phyloP scores from a whole-genome alignment of 1,284 basidiomycete genomes.

The Albatrellus sp. region DNA sequence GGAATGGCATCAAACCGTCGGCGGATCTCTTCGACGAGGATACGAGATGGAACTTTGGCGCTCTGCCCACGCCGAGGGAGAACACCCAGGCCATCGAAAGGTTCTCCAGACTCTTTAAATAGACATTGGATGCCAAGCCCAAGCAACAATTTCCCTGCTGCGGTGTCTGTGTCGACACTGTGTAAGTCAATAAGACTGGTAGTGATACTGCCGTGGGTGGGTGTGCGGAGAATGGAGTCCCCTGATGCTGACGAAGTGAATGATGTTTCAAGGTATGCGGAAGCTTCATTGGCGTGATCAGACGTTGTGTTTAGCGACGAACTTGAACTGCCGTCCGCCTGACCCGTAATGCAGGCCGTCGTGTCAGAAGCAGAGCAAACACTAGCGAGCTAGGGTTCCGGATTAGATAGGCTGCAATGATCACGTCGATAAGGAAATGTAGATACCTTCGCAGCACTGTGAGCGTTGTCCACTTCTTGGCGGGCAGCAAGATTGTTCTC shows the following conservation, averaged over 20 bases:
- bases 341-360: no score
- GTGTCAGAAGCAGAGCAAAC: no score
- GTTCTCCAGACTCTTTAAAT: background rate
- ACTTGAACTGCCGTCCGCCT: background rate
- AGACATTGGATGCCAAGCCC: background rate
- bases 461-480: no score
- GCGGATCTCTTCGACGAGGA: background rate
- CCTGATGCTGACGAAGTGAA: background rate
- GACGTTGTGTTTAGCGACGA: background rate
- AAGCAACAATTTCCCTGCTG: background rate
- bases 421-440: no score
- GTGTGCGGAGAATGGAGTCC: background rate
- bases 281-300: background rate
- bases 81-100: background rate
- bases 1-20: no score
- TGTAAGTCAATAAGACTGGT: background rate
- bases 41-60: background rate
- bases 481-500: no score
- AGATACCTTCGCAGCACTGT: no score
- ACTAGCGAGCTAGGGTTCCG: no score
- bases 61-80: background rate
- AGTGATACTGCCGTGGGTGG: background rate
- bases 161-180: background rate
- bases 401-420: no score
- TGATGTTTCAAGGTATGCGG: background rate